These are phyloP conservation scores for Kluyveromyces nonfermentans DNA, from an alignment of 805 yeast species.

Conservation along the genomic window DNA sequence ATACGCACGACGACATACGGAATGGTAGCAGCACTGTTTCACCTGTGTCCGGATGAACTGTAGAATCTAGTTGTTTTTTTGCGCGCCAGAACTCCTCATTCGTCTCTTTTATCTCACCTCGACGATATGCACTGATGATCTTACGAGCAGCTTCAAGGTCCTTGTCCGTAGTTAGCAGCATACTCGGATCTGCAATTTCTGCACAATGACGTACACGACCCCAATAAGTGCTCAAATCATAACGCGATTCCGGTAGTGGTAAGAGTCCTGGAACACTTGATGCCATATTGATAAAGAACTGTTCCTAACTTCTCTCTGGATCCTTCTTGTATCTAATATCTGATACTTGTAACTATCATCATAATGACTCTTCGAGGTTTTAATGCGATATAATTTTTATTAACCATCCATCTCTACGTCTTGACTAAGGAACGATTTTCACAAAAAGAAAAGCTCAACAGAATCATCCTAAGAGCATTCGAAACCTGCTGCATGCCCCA, in stretches of 20 bases:
- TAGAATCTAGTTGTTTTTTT: slow-evolving; percentile 78
- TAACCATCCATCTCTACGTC: background rate
- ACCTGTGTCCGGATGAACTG: slow-evolving; percentile 95
- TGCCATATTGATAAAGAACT: slow-evolving; percentile 47
- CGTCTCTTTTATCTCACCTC: slow-evolving; percentile 55
- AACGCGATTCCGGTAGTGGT: slow-evolving; percentile 68
- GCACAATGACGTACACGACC: slow-evolving; percentile 95
- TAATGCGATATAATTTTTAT: background rate
- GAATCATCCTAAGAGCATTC: too few species aligned
- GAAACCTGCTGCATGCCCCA: too few species aligned
- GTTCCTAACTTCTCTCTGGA: too few species aligned
- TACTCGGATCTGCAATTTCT: slow-evolving; percentile 84
- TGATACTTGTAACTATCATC: too few species aligned
- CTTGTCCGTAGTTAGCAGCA: slow-evolving; percentile 61
- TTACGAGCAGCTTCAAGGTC: slow-evolving; percentile 59
- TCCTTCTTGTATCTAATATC: too few species aligned
- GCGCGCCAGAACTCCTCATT: slow-evolving; percentile 84
- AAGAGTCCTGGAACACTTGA: slow-evolving; percentile 79
- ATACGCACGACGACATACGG: slow-evolving; percentile 93
- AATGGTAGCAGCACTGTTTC: slow-evolving; percentile 88
- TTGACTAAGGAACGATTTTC: background rate
- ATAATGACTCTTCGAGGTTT: background rate
- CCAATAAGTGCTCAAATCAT: slow-evolving; percentile 75
- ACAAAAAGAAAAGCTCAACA: background rate
- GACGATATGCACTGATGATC: slow-evolving; percentile 60